These are phyloP conservation scores for Leccinum pellstonianum DNA, from an alignment of 768 basidiomycete species.

Conservation along the genomic window DNA sequence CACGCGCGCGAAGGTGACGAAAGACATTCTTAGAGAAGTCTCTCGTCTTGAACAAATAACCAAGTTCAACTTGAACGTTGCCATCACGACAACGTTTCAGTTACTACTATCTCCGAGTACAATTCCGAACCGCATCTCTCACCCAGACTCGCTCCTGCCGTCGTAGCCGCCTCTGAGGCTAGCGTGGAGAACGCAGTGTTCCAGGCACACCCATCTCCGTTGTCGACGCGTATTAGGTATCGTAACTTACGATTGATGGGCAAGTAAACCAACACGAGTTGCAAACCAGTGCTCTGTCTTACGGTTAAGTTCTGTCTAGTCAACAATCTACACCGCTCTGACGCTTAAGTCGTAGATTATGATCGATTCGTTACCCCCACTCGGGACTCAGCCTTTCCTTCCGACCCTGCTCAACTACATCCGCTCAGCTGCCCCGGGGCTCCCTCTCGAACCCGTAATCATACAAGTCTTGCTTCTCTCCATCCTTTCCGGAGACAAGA, in stretches of 20 bases:
- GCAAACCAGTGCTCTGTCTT: slow-evolving; percentile 21
- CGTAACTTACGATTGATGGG: neutral
- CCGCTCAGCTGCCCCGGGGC: slow-evolving; percentile 40
- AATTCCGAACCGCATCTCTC: too few species aligned
- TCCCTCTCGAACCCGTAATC: slow-evolving; percentile 62
- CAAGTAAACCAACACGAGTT: slow-evolving; percentile 7
- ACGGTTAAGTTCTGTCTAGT: slow-evolving; percentile 1
- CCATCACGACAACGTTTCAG: neutral
- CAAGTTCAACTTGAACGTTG: neutral
- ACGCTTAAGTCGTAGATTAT: slow-evolving; percentile 10
- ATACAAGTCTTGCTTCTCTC: slow-evolving; percentile 66
- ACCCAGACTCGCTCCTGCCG: too few species aligned
- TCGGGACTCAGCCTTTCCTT: slow-evolving; percentile 49
- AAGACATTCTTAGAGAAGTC: neutral
- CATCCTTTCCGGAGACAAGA: slow-evolving; percentile 58
- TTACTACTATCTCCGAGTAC: too few species aligned
- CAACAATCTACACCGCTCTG: neutral
- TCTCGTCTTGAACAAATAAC: neutral
- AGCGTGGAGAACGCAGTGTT: neutral
- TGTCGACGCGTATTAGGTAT: neutral
- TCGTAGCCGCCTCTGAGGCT: neutral
- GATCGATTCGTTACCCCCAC: slow-evolving; percentile 31
- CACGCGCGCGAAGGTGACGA: slow-evolving; percentile 13
- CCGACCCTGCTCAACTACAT: slow-evolving; percentile 48
- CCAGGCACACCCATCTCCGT: neutral